Evolutionary conservation across 2,329 filamentous ascomycete genomes (phyloP).

Genomic region (Alternaria viburni): DNA sequence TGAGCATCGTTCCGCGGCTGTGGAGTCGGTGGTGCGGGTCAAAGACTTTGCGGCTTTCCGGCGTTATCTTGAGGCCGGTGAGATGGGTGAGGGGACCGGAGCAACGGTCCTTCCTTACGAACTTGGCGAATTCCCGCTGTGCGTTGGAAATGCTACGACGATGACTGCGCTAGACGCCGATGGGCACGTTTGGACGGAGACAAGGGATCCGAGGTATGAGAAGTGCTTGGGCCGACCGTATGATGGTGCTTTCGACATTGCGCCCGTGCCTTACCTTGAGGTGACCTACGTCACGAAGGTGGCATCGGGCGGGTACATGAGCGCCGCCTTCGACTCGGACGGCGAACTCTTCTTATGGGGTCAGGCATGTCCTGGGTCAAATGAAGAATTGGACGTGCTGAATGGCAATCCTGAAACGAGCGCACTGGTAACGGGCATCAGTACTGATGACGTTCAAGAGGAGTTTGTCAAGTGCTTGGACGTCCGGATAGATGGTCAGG

Average conservation of each 20-base stretch:
- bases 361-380: constrained; percentile 30
- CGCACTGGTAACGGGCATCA: background rate
- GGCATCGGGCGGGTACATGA: constrained; percentile 40
- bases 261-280: constrained; percentile 33
- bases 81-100: background rate
- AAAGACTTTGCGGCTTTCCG: constrained; percentile 1
- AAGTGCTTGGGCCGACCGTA: constrained; percentile 29
- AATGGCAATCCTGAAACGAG: background rate
- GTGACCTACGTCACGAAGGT: constrained; percentile 31
- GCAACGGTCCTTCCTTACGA: constrained; percentile 2
- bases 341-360: constrained; percentile 46
- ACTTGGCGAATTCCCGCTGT: background rate
- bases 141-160: constrained; percentile 29
- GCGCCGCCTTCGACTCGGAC: constrained; percentile 37
- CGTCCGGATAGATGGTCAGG: constrained; percentile 26
- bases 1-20: background rate
- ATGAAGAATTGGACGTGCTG: constrained; percentile 26
- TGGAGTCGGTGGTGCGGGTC: background rate
- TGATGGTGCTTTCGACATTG: constrained; percentile 3
- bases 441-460: constrained; percentile 25
- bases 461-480: constrained; percentile 35
- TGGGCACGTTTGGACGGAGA: constrained; percentile 30
- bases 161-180: constrained; percentile 21
- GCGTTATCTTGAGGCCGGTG: background rate
- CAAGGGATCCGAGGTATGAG: constrained; percentile 32